phyloP scores from a whole-genome alignment of 139 green algal species.

The Chlamydomonas sp. region DNA sequence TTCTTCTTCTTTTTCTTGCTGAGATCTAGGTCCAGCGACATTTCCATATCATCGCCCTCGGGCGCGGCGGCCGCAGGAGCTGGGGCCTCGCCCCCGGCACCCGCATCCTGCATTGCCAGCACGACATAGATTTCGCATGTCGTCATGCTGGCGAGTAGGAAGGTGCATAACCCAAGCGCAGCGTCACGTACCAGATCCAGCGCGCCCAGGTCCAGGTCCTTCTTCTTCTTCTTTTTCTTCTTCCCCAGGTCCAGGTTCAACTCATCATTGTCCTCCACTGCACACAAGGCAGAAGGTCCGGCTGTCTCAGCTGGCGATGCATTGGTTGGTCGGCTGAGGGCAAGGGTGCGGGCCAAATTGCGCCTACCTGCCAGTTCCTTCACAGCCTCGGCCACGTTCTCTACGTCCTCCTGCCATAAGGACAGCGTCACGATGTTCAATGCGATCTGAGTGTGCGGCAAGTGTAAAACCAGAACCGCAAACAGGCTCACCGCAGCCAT shows the following conservation, averaged over 20 bases:
- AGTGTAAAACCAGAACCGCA: no score
- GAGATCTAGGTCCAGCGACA: constrained; percentile 47
- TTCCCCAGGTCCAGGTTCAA: constrained; percentile 60
- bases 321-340: neutral
- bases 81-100: neutral
- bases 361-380: constrained; percentile 29
- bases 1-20: constrained; percentile 90
- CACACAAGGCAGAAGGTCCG: neutral
- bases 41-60: constrained; percentile 29
- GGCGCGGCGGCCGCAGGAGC: neutral
- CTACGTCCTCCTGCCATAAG: constrained; percentile 25
- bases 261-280: constrained; percentile 57
- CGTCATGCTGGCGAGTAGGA: neutral
- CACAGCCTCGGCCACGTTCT: constrained; percentile 24
- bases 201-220: neutral
- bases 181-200: constrained; percentile 7
- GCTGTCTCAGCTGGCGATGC: neutral
- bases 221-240: constrained; percentile 59
- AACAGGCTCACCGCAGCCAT: no score
- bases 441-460: no score
- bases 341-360: neutral
- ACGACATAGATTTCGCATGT: neutral
- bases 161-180: neutral
- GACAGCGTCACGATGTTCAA: no score
- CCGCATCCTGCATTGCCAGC: neutral